These are phyloP conservation scores for Xylariaceae sp. DNA, from an alignment of 2,329 filamentous ascomycete genomes.

Conservation along the genomic window DNA sequence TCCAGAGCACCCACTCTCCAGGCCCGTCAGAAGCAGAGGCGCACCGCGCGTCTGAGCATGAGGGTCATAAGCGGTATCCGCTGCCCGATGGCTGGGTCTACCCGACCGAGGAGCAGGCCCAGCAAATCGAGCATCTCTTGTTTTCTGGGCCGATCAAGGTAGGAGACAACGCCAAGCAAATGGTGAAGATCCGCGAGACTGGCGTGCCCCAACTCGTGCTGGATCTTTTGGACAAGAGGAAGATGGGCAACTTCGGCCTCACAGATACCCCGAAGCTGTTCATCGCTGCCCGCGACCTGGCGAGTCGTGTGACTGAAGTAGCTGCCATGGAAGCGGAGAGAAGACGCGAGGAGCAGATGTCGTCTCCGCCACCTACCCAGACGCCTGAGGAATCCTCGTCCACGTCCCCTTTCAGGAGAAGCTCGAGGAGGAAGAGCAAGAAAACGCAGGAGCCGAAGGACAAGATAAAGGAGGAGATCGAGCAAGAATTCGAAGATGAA, in stretches of 20 bases:
- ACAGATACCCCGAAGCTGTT: conserved; percentile 2
- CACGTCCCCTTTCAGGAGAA: background rate
- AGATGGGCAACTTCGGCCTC: background rate
- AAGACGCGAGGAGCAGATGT: background rate
- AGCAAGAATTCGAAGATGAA: background rate
- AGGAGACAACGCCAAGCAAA: background rate
- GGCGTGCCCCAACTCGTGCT: conserved; percentile 5
- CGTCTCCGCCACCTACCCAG: conserved; percentile 5
- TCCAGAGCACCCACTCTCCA: conserved; percentile 29
- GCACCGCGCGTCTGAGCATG: background rate
- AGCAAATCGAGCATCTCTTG: conserved; percentile 2
- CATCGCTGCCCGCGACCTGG: background rate
- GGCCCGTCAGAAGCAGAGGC: conserved; percentile 26
- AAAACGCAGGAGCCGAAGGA: conserved; percentile 22
- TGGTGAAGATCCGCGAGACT: background rate
- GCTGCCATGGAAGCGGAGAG: background rate
- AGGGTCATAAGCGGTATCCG: conserved; percentile 14
- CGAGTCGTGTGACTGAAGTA: background rate
- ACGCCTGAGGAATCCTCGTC: conserved; percentile 17
- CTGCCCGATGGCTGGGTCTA: conserved; percentile 31
- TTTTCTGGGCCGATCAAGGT: background rate
- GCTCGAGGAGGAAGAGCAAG: conserved; percentile 14
- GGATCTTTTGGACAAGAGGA: background rate
- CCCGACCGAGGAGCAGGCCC: conserved; percentile 22
- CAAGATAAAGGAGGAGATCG: conserved; percentile 17